Evolutionary conservation across 1,284 basidiomycete species (phyloP), one percentile per base, ranked within the genome.

Genomic region (Cronartium quercuum): DNA sequence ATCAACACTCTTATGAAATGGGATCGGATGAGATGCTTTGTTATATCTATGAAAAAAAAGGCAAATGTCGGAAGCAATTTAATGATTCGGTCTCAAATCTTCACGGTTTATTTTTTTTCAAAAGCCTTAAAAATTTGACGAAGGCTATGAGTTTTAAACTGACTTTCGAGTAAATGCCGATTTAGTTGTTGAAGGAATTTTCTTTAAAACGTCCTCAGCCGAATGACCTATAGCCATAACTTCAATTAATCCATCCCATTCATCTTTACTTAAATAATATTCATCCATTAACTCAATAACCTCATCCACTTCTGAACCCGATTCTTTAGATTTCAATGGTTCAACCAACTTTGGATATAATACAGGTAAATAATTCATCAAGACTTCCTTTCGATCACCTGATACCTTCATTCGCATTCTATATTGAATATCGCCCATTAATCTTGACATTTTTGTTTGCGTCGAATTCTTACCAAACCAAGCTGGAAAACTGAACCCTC

Each of bases 381-480:
- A 86, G 77, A 98, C 91, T 83, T 98, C 95, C 18, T 86, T 83
- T 81, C 90, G 89, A 82, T 94, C 88, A 1, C 92, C 94, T 0
- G 93, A 94, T 0, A 94, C 91, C 78, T 90, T 90, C 65, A 98
- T 85, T 0, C 96, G 88, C 94, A 98, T 97, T 68, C 90, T 90
- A 68, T 93, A 90, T 81, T 98, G 95, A 21, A 98, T 88, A 77
- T 98, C 96, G 35, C 88, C 87, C 24, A 98, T 85, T 77, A 91
- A 89, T 62, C 94, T 86, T 66, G 82, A 85, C 4, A 98, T 85
- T 79, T 96, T 95, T 77, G 83, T 85, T 82, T 91, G 90, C 80
- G 94, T 97, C 64, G 94, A 97, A 81, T 98, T 98, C 81, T 98
- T 92, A 12, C 95, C 95, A 7, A 98, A 88, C 93, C 94, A 98